Conservation (phyloP, 805 yeast species). For the Cyberlindnera samutprakarnensis region DNA sequence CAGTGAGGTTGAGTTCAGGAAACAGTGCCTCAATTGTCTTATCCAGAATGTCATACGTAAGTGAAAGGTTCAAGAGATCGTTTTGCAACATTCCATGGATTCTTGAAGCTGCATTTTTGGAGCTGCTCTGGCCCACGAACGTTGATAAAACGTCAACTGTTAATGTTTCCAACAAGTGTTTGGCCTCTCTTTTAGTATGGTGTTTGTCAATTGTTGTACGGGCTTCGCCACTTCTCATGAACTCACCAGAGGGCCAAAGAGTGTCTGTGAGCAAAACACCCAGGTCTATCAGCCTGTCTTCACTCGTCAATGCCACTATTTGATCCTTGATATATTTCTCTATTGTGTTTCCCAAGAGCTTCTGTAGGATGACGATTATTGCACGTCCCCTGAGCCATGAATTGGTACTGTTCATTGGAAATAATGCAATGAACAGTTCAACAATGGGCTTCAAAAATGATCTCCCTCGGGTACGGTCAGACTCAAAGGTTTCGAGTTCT, state of each 20-base stretch:
- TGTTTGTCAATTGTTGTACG: constrained; percentile 46
- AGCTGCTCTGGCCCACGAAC: constrained; percentile 62
- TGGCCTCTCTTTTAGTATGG: constrained; percentile 51
- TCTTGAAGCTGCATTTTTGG: constrained; percentile 53
- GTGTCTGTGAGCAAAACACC: constrained; percentile 24
- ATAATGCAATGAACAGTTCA: constrained; percentile 63
- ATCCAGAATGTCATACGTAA: constrained; percentile 55
- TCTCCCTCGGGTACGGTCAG: constrained; percentile 17
- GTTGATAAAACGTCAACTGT: constrained; percentile 60
- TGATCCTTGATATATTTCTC: constrained; percentile 46
- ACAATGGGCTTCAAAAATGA: constrained; percentile 78
- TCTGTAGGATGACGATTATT: constrained; percentile 71
- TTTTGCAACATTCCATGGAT: constrained; percentile 68
- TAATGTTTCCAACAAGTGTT: constrained; percentile 44
- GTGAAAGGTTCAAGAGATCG: constrained; percentile 57
- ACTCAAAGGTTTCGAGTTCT: constrained; percentile 40
- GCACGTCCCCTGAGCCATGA: constrained; percentile 87
- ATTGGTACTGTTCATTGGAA: constrained; percentile 55
- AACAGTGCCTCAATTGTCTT: constrained; percentile 37
- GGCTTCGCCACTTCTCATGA: constrained; percentile 36
- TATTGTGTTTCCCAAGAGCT: constrained; percentile 78
- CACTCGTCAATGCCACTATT: constrained; percentile 33
- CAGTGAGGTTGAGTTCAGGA: no score
- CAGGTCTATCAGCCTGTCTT: constrained; percentile 37
- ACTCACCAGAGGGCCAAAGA: constrained; percentile 49